Conservation (phyloP, 2,329 filamentous ascomycete genomes). For the Sphaerostilbella broomeana region DNA sequence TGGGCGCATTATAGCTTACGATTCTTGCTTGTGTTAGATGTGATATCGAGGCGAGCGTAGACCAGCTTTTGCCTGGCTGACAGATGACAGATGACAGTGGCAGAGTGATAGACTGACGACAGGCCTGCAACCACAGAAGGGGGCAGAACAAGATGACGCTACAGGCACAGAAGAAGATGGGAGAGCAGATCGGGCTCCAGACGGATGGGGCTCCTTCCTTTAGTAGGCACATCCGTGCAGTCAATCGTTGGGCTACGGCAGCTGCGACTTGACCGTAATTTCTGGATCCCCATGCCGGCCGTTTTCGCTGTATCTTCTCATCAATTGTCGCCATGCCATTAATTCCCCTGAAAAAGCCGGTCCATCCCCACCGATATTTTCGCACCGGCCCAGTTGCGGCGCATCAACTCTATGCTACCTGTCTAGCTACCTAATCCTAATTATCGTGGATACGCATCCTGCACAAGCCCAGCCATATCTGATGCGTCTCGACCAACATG, state of each 20-base stretch:
- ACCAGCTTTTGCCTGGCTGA: too few relatives aligned
- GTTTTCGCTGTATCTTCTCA: too few relatives aligned
- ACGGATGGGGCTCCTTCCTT: constrained; percentile 7
- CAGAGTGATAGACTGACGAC: background rate
- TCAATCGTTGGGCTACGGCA: constrained; percentile 3
- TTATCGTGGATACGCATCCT: too few relatives aligned
- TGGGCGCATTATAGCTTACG: too few relatives aligned
- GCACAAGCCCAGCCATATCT: constrained; percentile 6
- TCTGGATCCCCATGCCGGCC: constrained; percentile 10
- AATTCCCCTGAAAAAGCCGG: constrained; percentile 4
- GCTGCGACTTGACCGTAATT: constrained; percentile 12
- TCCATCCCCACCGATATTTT: constrained; percentile 9
- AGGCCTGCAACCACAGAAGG: background rate
- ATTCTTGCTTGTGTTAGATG: too few relatives aligned
- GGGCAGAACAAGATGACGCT: background rate
- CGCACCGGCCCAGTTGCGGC: constrained; percentile 6
- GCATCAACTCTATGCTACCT: background rate
- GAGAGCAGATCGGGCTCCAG: constrained; percentile 4
- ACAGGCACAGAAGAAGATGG: background rate
- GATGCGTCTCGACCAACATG: too few relatives aligned
- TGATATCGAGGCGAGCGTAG: too few relatives aligned
- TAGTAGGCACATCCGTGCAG: too few relatives aligned
- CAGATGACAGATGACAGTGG: too few relatives aligned
- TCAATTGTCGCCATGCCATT: too few relatives aligned
- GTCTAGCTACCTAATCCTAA: too few relatives aligned